Evolutionary conservation across 169 alveolate species (phyloP), one percentile per base, ranked within the genome.

Genomic region (Theileria luwenshuni): DNA sequence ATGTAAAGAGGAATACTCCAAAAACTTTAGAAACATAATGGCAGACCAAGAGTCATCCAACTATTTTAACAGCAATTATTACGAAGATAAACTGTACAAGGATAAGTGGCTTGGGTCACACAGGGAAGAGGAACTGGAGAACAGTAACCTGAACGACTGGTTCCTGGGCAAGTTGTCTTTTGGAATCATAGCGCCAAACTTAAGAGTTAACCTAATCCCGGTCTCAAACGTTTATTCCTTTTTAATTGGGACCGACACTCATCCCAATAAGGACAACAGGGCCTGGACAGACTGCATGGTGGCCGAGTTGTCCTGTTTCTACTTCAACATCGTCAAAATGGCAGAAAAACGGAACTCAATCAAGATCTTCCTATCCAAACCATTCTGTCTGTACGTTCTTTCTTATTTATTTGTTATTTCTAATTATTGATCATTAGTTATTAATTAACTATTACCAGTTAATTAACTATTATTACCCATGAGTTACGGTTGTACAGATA

Each of bases 151-250:
- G 2, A 43, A 56, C 38, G 45, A 56, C 21, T 56, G 65, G 65
- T 56, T 56, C 32, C 42, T 56, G 38, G 65, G 65, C 3, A 15
- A 15, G 0, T 27, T 56, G 65, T 27, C 45, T 43, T 56, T 56
- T 25, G 65, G 65, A 5, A 56, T 56, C 42, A 21, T 56, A n/a
- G 65, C 65, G 12, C 65, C 65, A 21, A 56, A 56, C 38, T 43
- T 56, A 0, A 28, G 47, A 33, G 65, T 56, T 0, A 21, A 6
- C 0, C 35, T 56, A 1, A 56, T 56, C 23, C 65, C 65, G 1
- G 15, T 21, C 6, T 2, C 65, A 6, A 56, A 15, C 21, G 10
- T 38, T 10, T n/a, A n/a, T n/a, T n/a, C n/a, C n/a, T n/a, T n/a
- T n/a, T n/a, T n/a, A n/a, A n/a, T n/a, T n/a, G n/a, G n/a, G n/a